Evolutionary conservation across 2,329 filamentous ascomycete species (phyloP), one percentile per base, ranked within the genome.

Genomic region (Teratosphaeria zuluensis): DNA sequence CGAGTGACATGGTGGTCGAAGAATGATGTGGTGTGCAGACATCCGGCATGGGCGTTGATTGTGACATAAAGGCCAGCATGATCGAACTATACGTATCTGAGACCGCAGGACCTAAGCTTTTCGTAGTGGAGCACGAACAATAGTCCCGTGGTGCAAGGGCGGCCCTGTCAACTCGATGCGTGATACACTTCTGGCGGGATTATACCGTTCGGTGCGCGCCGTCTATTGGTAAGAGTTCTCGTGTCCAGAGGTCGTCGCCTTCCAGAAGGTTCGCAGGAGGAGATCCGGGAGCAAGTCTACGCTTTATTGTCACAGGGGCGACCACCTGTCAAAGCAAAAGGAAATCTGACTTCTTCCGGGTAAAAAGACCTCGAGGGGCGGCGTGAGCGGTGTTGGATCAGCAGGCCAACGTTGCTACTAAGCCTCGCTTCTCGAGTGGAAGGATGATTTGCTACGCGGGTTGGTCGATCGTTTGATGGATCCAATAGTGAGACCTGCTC

Each of bases 1-100:
- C 73, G 63, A 79, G 72, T 66, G 76, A 74, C 70, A 76, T 70
- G 62, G 74, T 74, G 72, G 73, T 76, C 66, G 67, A 69, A 64
- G 60, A 56, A 56, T 31, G 58, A 55, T 52, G 52, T 58, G 51
- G 59, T 55, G 54, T 65, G 65, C 55, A 58, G 35, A 59, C 48
- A 56, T 62, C 53, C 14, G 62, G 62, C 74, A 73, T 51, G 35
- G 62, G 58, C 54, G 64, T 59, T 63, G 63, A 63, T 51, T 61
- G 61, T 57, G 67, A 63, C 65, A 67, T 68, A 58, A 64, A 63
- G 54, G 67, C 66, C 57, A 72, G 66, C 70, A 72, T 72, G 64
- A 64, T 68, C 58, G 12, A 12, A 48, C n/a, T 21, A 21, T 48
- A 48, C 42, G n/a, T 48, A 48, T 19, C 42, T 48, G 42, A 48